Evolutionary conservation across 306 rosid species (phyloP).

Genomic region (Cercis canadensis): DNA sequence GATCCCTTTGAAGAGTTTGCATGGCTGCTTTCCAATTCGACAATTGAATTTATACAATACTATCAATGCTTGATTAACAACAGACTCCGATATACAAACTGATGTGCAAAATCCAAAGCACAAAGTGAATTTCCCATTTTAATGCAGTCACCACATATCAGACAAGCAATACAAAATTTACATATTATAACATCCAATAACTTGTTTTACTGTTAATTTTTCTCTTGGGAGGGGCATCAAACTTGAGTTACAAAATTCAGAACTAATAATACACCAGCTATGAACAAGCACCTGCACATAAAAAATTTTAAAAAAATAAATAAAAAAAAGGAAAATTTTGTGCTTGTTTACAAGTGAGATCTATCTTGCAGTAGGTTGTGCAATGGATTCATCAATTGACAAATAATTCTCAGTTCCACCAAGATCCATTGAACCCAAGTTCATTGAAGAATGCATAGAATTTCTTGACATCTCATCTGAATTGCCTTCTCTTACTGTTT

Average conservation of each 20-base stretch:
- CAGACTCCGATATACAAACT: neutral
- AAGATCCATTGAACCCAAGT: conserved; percentile 68
- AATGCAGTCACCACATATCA: conserved; percentile 12
- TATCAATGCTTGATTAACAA: conserved; percentile 2
- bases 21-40: neutral
- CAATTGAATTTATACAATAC: conserved; percentile 12
- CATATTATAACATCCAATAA: no score
- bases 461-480: conserved; percentile 73
- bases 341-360: conserved; percentile 3
- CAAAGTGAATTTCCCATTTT: conserved; percentile 2
- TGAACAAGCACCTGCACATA: neutral
- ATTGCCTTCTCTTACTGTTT: conserved; percentile 60
- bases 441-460: conserved; percentile 73
- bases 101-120: neutral
- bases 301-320: neutral
- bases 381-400: conserved; percentile 77
- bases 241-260: no score
- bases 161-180: no score
- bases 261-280: no score
- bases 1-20: no score
- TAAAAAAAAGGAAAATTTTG: conserved; percentile 5
- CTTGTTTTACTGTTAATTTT: no score
- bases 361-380: conserved; percentile 82
- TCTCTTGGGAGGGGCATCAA: no score
- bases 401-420: conserved; percentile 68